These are phyloP conservation scores for Spongospora subterranea DNA, from an alignment of 208 protist genomes.

Conservation along the genomic window DNA sequence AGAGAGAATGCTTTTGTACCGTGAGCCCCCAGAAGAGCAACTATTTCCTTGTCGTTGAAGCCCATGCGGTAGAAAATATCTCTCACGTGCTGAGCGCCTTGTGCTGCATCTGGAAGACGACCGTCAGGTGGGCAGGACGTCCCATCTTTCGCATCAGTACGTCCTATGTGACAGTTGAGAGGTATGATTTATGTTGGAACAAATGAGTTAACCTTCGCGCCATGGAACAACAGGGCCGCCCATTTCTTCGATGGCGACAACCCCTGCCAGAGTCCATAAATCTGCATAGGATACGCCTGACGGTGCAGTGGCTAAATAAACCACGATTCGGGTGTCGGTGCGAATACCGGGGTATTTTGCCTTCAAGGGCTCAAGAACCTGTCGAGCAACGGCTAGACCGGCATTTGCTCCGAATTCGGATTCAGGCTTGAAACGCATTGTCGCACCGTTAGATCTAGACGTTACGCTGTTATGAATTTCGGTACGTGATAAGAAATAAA, in stretches of 20 bases:
- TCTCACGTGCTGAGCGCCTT: slow-evolving; percentile 76
- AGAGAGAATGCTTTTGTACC: neutral
- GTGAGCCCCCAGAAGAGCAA: slow-evolving; percentile 65
- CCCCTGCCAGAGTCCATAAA: slow-evolving; percentile 85
- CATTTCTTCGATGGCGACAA: slow-evolving; percentile 88
- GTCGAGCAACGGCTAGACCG: slow-evolving; percentile 81
- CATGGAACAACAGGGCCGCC: slow-evolving; percentile 84
- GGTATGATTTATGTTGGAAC: neutral
- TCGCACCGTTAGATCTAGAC: neutral
- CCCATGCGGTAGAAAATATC: slow-evolving; percentile 87
- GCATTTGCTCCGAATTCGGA: slow-evolving; percentile 76
- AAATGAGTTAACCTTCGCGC: slow-evolving; percentile 77
- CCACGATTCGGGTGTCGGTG: neutral
- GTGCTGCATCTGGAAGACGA: slow-evolving; percentile 83
- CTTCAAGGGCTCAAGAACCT: slow-evolving; percentile 85
- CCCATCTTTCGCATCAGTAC: slow-evolving; percentile 53
- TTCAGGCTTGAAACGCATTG: slow-evolving; percentile 60
- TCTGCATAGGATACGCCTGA: slow-evolving; percentile 86
- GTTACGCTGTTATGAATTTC: neutral
- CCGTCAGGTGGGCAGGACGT: slow-evolving; percentile 61
- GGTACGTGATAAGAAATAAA: neutral
- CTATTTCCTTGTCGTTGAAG: slow-evolving; percentile 88
- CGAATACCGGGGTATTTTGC: slow-evolving; percentile 68
- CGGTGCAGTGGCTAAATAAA: slow-evolving; percentile 71
- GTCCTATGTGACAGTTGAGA: slow-evolving; percentile 43